Evolutionary conservation across 148 eudicot species (phyloP).

Genomic region (Rhododendron molle): DNA sequence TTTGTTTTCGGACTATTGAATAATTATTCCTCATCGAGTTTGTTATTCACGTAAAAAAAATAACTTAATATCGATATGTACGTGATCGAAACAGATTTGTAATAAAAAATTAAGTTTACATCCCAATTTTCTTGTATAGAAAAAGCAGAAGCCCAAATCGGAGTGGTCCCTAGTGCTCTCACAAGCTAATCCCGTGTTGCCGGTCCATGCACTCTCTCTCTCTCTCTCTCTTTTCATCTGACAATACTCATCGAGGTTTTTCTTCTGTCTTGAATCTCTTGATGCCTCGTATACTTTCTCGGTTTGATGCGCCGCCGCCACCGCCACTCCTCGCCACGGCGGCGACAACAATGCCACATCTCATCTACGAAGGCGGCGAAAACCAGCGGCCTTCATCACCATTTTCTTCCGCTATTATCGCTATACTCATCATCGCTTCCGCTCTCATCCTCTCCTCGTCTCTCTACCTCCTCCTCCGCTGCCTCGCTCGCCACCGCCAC

Average conservation of each 20-base stretch:
- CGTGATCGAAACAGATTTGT: no score
- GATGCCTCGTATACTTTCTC: neutral
- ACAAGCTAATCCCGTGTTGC: no score
- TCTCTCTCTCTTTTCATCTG: neutral
- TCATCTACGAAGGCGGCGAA: neutral
- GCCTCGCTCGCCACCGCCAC: slow-evolving; percentile 28
- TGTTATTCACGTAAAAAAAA: no score
- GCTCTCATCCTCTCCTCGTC: slow-evolving; percentile 58
- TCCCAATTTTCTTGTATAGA: no score
- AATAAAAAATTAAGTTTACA: no score
- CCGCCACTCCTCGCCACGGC: neutral
- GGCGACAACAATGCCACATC: slow-evolving; percentile 2
- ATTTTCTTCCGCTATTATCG: slow-evolving; percentile 28
- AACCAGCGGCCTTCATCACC: slow-evolving; percentile 8
- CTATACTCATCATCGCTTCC: slow-evolving; percentile 48
- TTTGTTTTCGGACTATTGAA: no score
- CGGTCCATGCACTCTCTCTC: neutral
- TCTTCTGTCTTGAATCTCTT: neutral
- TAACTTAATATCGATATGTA: no score
- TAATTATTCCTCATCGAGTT: no score
- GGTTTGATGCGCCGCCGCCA: neutral
- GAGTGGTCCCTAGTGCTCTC: no score
- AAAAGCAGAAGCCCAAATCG: no score
- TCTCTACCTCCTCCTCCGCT: slow-evolving; percentile 64
- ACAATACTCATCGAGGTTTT: neutral